Evolutionary conservation across 495 filamentous ascomycete genomes (phyloP).

Genomic region (Penicillium waksmanii): DNA sequence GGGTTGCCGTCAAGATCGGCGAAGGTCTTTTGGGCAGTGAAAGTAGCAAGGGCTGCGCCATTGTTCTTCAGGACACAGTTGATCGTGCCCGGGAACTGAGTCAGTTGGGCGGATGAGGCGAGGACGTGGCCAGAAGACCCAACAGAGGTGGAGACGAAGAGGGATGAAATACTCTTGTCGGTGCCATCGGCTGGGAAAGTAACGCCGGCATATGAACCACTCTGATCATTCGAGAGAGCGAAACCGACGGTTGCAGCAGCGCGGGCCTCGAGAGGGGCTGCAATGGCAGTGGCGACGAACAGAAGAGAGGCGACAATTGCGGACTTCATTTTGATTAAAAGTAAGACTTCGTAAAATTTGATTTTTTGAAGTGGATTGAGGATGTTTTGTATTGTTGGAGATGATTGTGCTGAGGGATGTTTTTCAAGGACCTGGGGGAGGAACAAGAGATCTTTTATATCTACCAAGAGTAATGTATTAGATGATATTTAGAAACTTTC

Average conservation of each 20-base stretch:
- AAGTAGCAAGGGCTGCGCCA: slow-evolving; percentile 12
- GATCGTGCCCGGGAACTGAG: slow-evolving; percentile 18
- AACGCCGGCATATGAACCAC: slow-evolving; percentile 25
- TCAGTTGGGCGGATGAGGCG: slow-evolving; percentile 26
- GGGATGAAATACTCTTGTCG: slow-evolving; percentile 15
- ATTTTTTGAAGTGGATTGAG: neutral
- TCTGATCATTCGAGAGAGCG: slow-evolving; percentile 31
- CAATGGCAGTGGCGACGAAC: slow-evolving; percentile 20
- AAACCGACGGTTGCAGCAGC: slow-evolving; percentile 15
- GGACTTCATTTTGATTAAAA: slow-evolving; percentile 30
- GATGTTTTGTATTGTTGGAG: neutral
- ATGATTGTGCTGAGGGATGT: neutral
- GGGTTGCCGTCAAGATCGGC: slow-evolving; percentile 30
- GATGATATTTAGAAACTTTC: neutral
- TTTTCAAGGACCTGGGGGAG: neutral
- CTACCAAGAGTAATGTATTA: neutral
- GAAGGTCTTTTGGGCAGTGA: slow-evolving; percentile 24
- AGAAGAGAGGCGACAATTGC: slow-evolving; percentile 17
- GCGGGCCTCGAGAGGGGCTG: slow-evolving; percentile 22
- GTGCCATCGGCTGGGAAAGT: slow-evolving; percentile 20
- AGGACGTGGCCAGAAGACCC: slow-evolving; percentile 22
- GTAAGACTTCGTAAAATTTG: neutral
- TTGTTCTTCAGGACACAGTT: slow-evolving; percentile 26
- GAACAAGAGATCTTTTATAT: neutral
- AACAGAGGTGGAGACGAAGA: slow-evolving; percentile 28